A percentile compares a stretch with the other conserved stretches of the same genome.
Conservation (phyloP, 2,329 filamentous ascomycete species). For the Diaporthe nobilis region DNA sequence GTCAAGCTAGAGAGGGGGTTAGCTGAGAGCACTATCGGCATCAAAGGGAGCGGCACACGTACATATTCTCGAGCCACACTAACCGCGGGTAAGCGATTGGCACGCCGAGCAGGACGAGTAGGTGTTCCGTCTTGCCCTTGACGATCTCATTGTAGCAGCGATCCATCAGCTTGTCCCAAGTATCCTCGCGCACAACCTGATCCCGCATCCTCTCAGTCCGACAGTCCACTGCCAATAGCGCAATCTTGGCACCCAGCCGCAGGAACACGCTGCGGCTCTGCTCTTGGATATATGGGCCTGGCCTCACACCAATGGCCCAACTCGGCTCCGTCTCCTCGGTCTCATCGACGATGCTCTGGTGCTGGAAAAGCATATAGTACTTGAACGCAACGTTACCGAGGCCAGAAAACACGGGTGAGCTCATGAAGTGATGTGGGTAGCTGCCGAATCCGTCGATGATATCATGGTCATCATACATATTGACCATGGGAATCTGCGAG, state of each 20-base stretch:
- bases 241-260: slow-evolving; percentile 82
- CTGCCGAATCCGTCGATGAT: slow-evolving; percentile 94
- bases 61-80: slow-evolving; percentile 81
- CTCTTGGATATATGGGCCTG: slow-evolving; percentile 92
- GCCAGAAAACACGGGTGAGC: slow-evolving; percentile 88
- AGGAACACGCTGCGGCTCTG: slow-evolving; percentile 89
- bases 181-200: slow-evolving; percentile 83
- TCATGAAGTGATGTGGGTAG: slow-evolving; percentile 93
- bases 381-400: slow-evolving; percentile 95
- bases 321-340: slow-evolving; percentile 88
- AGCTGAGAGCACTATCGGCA: background rate
- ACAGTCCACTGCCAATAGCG: slow-evolving; percentile 90
- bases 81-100: slow-evolving; percentile 85
- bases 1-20: slow-evolving; percentile 71
- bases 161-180: slow-evolving; percentile 89
- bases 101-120: slow-evolving; percentile 89
- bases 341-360: slow-evolving; percentile 88
- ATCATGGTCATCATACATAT: slow-evolving; percentile 97
- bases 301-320: slow-evolving; percentile 85
- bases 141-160: slow-evolving; percentile 86
- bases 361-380: slow-evolving; percentile 99
- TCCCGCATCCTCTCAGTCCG: slow-evolving; percentile 90
- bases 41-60: slow-evolving; percentile 52
- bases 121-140: slow-evolving; percentile 87
- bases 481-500: slow-evolving; percentile 97